Evolutionary conservation across 164 flowering plant genomes (phyloP).

Genomic region (Aristolochia contorta): DNA sequence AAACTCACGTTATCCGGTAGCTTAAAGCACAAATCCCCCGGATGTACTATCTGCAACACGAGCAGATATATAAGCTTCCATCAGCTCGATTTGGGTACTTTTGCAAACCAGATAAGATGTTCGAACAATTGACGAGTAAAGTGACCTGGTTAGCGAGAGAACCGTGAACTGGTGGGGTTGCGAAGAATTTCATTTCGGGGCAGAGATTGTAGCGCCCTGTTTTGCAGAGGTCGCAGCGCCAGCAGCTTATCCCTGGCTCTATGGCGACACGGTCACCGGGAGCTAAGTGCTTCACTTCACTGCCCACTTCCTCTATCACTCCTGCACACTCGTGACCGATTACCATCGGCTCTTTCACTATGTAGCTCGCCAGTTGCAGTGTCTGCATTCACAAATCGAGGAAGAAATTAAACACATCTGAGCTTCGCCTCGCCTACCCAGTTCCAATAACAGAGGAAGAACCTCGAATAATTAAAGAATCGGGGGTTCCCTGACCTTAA

Average conservation of each 20-base stretch:
- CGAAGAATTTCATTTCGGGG: constrained; percentile 92
- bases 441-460: neutral
- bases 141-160: constrained; percentile 86
- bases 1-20: constrained; percentile 88
- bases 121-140: neutral
- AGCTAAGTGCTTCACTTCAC: constrained; percentile 51
- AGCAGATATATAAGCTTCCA: neutral
- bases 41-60: constrained; percentile 68
- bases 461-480: too few relatives aligned
- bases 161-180: constrained; percentile 84
- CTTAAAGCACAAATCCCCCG: constrained; percentile 82
- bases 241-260: constrained; percentile 89
- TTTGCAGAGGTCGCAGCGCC: constrained; percentile 56
- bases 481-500: constrained; percentile 41
- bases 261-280: constrained; percentile 86
- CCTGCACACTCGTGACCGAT: constrained; percentile 99
- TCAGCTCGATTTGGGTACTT: too few relatives aligned
- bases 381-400: constrained; percentile 26
- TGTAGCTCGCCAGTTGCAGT: constrained; percentile 53
- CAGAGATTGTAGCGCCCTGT: constrained; percentile 86
- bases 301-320: constrained; percentile 75
- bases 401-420: neutral
- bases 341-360: constrained; percentile 90
- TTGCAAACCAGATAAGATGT: too few relatives aligned
- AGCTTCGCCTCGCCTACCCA: neutral